Base-by-base conservation (phyloP, 1,284 basidiomycete genomes). In the Melampsora larici-populina region DNA sequence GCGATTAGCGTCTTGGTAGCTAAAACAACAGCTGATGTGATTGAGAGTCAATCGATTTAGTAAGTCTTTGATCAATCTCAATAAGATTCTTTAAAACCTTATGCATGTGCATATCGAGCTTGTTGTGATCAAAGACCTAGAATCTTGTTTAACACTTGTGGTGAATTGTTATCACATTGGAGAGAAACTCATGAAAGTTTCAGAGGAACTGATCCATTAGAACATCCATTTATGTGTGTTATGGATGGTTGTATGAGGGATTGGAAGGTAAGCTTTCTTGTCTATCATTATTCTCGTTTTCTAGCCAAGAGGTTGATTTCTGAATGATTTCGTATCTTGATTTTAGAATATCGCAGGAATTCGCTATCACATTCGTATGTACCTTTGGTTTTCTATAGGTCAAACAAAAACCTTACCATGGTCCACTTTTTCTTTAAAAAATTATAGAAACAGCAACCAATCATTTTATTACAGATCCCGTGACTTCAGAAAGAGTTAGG, bases 1-100 rank as follows among this genome's bases (percentile, higher is more conserved):
- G 97, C 97, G 92, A 84, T 98, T 36, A 84, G 84, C 8, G 86
- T 98, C 6, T 87, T 98, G 40, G 90, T 95, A 8, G 94, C 95
- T 36, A 97, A 97, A 86, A 95, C 94, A 0, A 89, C 83, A 7
- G 85, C 83, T 0, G 82, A 82, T 55, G 72, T 79, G 7, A 80
- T 82, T 26, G 81, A 82, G 65, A 79, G 79, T 18, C 67, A 79
- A 3, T 81, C 80, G 0, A 82, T 82, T 66, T 74, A 83, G 81
- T 81, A 33, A 26, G 79, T 74, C 18, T 11, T 24, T 17, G 48
- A 64, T 5, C 24, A 18, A 18, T 13, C 58, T 46, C 97, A 73
- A 18, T 74, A 95, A 98, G 83, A 88, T 97, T 43, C 92, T 62
- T 18, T 18, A 13, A n/a, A 26, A 62, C n/a, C 24, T 15, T 62